These are phyloP conservation scores for Eucalyptus pauciflora DNA, from an alignment of 345 rosid genomes.

Conservation along the genomic window DNA sequence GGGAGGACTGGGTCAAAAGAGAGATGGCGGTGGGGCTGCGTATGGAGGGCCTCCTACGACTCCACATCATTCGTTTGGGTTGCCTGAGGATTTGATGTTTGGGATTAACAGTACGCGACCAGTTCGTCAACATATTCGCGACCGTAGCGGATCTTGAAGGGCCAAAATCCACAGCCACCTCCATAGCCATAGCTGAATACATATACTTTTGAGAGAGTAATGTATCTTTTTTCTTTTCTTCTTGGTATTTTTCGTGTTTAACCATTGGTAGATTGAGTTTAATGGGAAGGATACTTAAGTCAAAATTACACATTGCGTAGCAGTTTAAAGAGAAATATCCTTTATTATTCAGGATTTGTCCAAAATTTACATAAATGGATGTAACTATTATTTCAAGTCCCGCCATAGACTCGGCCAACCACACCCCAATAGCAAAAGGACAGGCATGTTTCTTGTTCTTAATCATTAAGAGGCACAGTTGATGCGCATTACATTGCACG, in stretches of 20 bases:
- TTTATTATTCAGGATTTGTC: no score
- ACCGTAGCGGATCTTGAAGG: not conserved
- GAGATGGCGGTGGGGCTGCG: not conserved
- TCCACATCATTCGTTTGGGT: not conserved
- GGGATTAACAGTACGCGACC: not conserved
- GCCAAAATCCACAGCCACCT: not conserved
- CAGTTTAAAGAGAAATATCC: not conserved
- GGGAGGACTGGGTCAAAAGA: not conserved
- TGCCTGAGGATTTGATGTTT: not conserved
- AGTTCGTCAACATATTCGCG: not conserved
- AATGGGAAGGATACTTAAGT: not conserved
- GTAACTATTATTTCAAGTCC: not conserved
- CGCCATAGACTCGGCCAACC: not conserved
- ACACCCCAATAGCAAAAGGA: not conserved
- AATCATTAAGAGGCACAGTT: no score
- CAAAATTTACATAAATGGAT: not conserved
- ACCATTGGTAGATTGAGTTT: not conserved
- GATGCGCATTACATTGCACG: no score
- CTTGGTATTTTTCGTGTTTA: no score
- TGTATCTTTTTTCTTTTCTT: not conserved
- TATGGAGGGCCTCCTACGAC: not conserved
- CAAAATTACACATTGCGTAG: not conserved
- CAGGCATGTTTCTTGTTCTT: not conserved
- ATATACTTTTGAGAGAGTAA: not conserved
- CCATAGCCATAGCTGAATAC: not conserved